phyloP scores from a whole-genome alignment of 192 early-diverging fungal genomes.

The Backusella macrospora region DNA sequence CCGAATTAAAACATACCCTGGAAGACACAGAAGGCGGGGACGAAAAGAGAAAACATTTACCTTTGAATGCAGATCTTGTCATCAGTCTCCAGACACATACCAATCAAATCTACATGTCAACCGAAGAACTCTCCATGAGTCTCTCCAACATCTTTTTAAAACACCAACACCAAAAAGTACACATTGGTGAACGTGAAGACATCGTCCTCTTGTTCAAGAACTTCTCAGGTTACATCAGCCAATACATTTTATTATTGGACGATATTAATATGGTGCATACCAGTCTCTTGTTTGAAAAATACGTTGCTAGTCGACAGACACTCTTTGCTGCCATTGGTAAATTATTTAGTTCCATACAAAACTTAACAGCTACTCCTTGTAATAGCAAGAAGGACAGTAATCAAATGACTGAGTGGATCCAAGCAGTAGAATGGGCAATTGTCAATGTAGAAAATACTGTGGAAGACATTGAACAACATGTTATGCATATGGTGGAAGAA shows the following conservation, averaged over 20 bases:
- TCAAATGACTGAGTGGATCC: not conserved
- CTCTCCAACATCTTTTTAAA: not conserved
- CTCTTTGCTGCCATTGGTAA: conserved; percentile 26
- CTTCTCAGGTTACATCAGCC: conserved; percentile 24
- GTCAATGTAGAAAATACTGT: conserved; percentile 14
- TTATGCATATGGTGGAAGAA: conserved; percentile 20
- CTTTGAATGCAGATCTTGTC: conserved; percentile 22
- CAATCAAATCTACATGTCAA: conserved; percentile 21
- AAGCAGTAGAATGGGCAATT: conserved; percentile 18
- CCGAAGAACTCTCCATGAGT: not conserved
- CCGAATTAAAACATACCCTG: too few species aligned
- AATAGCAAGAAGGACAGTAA: not conserved
- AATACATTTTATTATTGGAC: conserved; percentile 29
- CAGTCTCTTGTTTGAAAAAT: not conserved
- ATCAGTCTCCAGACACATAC: conserved; percentile 20
- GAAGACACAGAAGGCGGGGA: not conserved
- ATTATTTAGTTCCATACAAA: conserved; percentile 28
- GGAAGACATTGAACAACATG: conserved; percentile 7
- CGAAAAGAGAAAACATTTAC: not conserved
- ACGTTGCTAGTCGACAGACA: conserved; percentile 1
- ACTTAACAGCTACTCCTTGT: not conserved
- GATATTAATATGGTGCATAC: conserved; percentile 17
- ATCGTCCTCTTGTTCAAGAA: conserved; percentile 9
- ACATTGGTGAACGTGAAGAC: not conserved
- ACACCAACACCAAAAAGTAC: not conserved